These are phyloP conservation scores for Senna siamea DNA, from an alignment of 306 rosid species.

Conservation along the genomic window DNA sequence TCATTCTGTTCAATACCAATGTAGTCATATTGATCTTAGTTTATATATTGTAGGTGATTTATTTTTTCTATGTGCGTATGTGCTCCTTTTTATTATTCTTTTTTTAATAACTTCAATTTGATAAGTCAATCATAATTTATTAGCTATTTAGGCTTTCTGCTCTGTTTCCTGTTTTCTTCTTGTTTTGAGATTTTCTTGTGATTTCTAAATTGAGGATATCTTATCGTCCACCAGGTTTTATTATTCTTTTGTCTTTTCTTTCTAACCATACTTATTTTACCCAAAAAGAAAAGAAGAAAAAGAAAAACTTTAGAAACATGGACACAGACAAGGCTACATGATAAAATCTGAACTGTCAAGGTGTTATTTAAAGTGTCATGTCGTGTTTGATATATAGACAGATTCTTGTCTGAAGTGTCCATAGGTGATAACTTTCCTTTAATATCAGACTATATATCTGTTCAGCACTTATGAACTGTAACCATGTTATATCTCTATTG, in stretches of 20 bases:
- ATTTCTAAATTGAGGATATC: no score
- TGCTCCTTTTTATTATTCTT: background rate
- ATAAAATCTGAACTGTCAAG: background rate
- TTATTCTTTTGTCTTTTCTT: no score
- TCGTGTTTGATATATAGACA: background rate
- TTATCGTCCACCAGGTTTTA: background rate
- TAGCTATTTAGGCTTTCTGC: background rate
- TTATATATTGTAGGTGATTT: background rate
- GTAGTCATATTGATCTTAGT: background rate
- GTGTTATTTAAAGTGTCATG: background rate
- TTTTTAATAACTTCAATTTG: no score
- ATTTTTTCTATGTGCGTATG: background rate
- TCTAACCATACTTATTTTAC: no score
- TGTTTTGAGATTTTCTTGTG: background rate
- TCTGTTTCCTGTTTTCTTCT: no score
- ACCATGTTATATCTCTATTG: constrained; percentile 27
- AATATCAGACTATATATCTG: background rate
- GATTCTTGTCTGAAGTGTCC: background rate
- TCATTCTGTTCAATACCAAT: background rate
- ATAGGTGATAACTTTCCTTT: background rate
- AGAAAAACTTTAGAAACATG: background rate
- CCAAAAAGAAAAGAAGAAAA: background rate
- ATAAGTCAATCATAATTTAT: background rate
- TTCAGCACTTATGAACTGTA: background rate
- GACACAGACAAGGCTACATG: background rate